Base-by-base conservation (phyloP, 2,329 filamentous ascomycete species). In the Plectosphaerella sp. region DNA sequence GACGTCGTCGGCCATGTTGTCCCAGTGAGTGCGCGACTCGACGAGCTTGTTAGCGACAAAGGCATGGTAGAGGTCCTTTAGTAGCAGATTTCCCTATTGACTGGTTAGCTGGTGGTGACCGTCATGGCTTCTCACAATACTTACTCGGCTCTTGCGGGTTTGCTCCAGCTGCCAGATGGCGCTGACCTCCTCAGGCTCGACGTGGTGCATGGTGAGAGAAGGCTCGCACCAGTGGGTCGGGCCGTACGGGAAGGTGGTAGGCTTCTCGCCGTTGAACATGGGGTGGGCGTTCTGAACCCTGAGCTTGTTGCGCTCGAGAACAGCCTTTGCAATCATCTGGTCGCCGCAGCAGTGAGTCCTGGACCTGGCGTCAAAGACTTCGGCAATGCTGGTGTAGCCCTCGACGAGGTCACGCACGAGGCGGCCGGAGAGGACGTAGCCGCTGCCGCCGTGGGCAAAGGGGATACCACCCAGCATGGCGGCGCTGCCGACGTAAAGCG, bases 361-460 rank as follows among this genome's bases (percentile, higher is more conserved):
- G 3, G 75, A 73, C 56, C 68, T 67, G 41, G 67, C 57, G 56
- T 80, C 78, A 58, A 77, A 80, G 52, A 73, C 69, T 28, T 69
- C 63, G 3, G 73, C 72, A 14, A 80, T 59, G 15, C 72, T 68
- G 0, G 68, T 69, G 36, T 76, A 69, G 24, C 69, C 59, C 42
- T 71, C 67, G 4, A 77, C 70, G 46, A 81, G 69, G 49, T 70
- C 69, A 57, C 74, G 68, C 61, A 86, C 67, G 4, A 82, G 73
- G 1, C 71, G 74, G 3, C 77, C 73, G 15, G 77, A 79, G n/a
- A 83, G 62, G 51, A 77, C 67, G 60, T 79, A 80, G n/a, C 80
- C 80, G 36, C 76, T 80, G 3, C 80, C 80, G 11, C 80, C 80
- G 58, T 84, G 80, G 14, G 76, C 80, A 57, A 83, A 83, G 2